Percentiles rank a stretch among this genome's conserved stretches.
phyloP scores from a whole-genome alignment of 2,329 filamentous ascomycete species.

The Botrytis fabae region DNA sequence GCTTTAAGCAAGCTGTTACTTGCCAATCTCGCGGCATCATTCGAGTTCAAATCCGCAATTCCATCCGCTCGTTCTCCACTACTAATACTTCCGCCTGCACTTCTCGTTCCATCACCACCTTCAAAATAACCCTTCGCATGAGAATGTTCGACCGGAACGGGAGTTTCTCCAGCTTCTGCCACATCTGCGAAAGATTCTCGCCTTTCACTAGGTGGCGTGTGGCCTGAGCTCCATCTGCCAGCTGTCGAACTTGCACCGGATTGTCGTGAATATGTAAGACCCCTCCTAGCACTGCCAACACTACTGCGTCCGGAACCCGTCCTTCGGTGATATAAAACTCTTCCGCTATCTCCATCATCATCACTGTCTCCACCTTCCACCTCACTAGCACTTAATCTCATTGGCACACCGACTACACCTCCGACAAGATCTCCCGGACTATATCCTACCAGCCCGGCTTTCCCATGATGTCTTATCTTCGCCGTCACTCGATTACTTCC shows the following conservation, averaged over 20 bases:
- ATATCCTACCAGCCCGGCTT: slow-evolving; percentile 75
- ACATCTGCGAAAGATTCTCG: slow-evolving; percentile 35
- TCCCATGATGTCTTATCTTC: slow-evolving; percentile 87
- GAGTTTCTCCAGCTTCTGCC: slow-evolving; percentile 36
- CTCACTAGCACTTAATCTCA: slow-evolving; percentile 92
- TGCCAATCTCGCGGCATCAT: slow-evolving; percentile 51
- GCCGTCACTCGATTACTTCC: slow-evolving; percentile 62
- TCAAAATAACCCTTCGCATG: slow-evolving; percentile 35
- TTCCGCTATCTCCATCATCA: slow-evolving; percentile 60
- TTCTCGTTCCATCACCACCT: slow-evolving; percentile 34
- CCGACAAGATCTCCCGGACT: slow-evolving; percentile 69
- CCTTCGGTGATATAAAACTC: slow-evolving; percentile 59
- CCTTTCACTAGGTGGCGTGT: slow-evolving; percentile 47
- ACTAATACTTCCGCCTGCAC: slow-evolving; percentile 37
- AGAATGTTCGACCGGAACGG: slow-evolving; percentile 29
- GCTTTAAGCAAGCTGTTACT: slow-evolving; percentile 60
- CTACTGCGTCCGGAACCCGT: slow-evolving; percentile 75
- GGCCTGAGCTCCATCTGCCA: slow-evolving; percentile 46
- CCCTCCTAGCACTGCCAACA: slow-evolving; percentile 42
- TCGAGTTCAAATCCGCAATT: slow-evolving; percentile 52
- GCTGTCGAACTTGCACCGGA: slow-evolving; percentile 38
- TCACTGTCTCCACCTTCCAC: slow-evolving; percentile 86
- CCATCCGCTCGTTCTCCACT: slow-evolving; percentile 58
- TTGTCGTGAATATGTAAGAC: slow-evolving; percentile 44
- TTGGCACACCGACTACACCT: slow-evolving; percentile 76